Base-by-base conservation (phyloP, 495 filamentous ascomycete species). In the Patellaria atrata region DNA sequence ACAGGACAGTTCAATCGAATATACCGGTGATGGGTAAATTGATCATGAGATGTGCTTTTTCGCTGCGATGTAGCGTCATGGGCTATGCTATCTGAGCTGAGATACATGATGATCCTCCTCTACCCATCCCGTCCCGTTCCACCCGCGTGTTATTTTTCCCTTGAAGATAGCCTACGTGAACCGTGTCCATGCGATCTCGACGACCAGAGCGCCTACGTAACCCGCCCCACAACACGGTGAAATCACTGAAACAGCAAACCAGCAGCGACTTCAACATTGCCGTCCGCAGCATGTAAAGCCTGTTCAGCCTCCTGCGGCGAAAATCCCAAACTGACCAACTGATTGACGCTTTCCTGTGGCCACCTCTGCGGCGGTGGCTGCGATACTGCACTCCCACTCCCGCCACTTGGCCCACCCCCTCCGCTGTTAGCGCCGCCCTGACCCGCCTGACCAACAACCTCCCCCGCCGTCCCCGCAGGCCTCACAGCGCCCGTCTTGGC, bases 241-340 rank as follows among this genome's bases (percentile, higher is more conserved):
- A n/a, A n/a, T n/a, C n/a, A n/a, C 34, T 69, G 56, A 51, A 91
- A 79, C 40, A 94, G 63, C 30, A 93, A 67, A 29, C 77, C 73
- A 29, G 83, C 82, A 18, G 86, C 86, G 36, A 71, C 70, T 30
- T 93, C 74, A 18, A 94, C 65, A 52, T 94, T 77, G 8, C 87
- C 86, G 12, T 70, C 72, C 5, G 80, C 78, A 13, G 76, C 75
- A 42, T 79, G 69, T 37, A 94, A 58, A 0, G 84, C 84, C 31
- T 70, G 69, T 38, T 84, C 65, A 1, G 83, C 86, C 35, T 78
- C 62, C 25, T 79, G 69, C 30, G 74, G 71, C 3, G 72, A 68
- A 50, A 87, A 82, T 0, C 86, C 86, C 28, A 94, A 61, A 20
- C 73, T 69, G 23, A 73, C 69, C 26, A 94, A 68, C 48, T 78